Conservation (phyloP, 1,284 basidiomycete genomes). For the Irpex lacteus region DNA sequence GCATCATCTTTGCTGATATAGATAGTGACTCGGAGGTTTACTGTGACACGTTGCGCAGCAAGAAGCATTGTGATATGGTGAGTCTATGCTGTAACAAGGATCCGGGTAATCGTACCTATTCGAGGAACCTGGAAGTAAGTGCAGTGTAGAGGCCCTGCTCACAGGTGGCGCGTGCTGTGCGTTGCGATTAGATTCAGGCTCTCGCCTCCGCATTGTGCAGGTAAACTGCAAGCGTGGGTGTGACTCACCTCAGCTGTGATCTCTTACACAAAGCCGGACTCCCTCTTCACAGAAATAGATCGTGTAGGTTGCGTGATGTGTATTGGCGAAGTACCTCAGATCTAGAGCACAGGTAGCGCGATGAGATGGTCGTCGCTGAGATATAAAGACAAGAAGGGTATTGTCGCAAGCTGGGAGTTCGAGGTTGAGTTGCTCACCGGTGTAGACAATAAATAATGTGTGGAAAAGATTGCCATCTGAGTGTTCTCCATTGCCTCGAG, state of each 20-base stretch:
- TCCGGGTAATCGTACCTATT: slow-evolving; percentile 2
- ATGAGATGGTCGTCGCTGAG: neutral
- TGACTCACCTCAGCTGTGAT: neutral
- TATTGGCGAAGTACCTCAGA: neutral
- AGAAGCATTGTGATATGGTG: neutral
- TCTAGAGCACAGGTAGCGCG: neutral
- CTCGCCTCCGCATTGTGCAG: neutral
- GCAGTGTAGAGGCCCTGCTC: neutral
- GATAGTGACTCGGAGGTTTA: neutral
- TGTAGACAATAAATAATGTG: neutral
- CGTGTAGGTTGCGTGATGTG: too few species aligned
- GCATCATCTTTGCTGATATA: slow-evolving; percentile 9
- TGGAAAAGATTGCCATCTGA: neutral
- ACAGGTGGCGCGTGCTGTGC: neutral
- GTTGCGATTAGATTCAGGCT: neutral
- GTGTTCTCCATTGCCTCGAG: slow-evolving; percentile 1
- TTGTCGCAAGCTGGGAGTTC: neutral
- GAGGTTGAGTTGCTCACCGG: neutral
- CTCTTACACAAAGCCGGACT: neutral
- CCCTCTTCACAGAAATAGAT: neutral
- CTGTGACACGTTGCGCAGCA: slow-evolving; percentile 1
- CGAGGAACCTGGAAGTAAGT: neutral
- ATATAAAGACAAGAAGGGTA: neutral
- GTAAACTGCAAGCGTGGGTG: neutral
- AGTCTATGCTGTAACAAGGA: slow-evolving; percentile 1